Evolutionary conservation across 305 asterid genomes (phyloP), one percentile per base, ranked within the genome.

Genomic region (Solanum hybrid): DNA sequence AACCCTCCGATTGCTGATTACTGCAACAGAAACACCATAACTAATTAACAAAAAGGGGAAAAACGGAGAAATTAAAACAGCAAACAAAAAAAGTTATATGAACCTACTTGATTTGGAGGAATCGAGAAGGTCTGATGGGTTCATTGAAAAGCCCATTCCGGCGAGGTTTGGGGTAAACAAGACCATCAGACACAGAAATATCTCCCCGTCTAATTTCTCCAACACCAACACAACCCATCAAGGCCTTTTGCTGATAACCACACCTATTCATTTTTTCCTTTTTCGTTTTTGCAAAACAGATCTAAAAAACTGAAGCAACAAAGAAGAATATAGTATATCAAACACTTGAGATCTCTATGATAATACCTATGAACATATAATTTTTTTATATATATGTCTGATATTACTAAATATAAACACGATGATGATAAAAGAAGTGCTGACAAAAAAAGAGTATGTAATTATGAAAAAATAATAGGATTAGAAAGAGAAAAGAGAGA

Each of bases 121-220:
- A 84, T n/a, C 92, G 46, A 42, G 91, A 80, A 64, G 93, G 57
- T 89, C 87, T 89, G 35, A 89, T 39, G 57, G 90, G 76, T 36
- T 90, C 91, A 64, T 89, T 81, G 91, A 87, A 69, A 90, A 93
- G 91, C 89, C 92, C 94, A 6, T 91, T 36, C 82, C 95, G 91
- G 33, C 96, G 95, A 81, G 98, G 98, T 90, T 94, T 95, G 7
- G 98, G 97, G 89, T 96, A 95, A 92, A 94, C 94, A 82, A 95
- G 95, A 76, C 92, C 94, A 91, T 90, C 88, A 2, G 92, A 87
- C 20, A 75, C 80, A 73, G 90, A 90, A 26, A 86, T 35, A 40
- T 90, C 91, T 14, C 88, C 83, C 24, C 80, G 84, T 39, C 78
- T 51, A 33, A 82, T 42, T 16, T 82, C 37, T 82, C 87, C 87